Conservation (phyloP, 2,329 filamentous ascomycete species). For the Parafenestella ontariensis region DNA sequence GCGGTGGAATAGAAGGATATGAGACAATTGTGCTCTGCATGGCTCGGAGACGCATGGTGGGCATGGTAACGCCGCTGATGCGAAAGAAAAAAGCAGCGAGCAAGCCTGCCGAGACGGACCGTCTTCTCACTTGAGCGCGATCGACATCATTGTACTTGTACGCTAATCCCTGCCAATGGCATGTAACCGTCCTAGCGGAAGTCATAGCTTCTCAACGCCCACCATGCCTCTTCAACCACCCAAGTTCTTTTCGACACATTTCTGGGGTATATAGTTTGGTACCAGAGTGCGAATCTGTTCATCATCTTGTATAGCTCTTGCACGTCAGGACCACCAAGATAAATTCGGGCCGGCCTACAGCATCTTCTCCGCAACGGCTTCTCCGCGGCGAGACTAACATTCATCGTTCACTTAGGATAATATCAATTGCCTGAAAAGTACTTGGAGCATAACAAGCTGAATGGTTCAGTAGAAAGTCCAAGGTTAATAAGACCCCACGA, state of each 20-base stretch:
- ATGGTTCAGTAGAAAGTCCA: too few relatives aligned
- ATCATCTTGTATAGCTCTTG: background rate
- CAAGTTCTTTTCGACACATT: background rate
- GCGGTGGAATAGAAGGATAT: constrained; percentile 1
- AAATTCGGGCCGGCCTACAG: background rate
- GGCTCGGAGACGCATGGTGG: constrained; percentile 14
- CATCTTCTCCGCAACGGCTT: constrained; percentile 1
- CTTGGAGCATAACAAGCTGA: too few relatives aligned
- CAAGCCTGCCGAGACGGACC: constrained; percentile 27
- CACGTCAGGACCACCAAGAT: background rate
- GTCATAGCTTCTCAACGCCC: background rate
- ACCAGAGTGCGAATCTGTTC: background rate
- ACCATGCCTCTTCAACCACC: background rate
- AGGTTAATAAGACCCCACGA: too few relatives aligned
- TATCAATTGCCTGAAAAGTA: too few relatives aligned
- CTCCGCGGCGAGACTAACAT: too few relatives aligned
- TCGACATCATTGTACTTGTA: constrained; percentile 20
- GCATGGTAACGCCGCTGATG: constrained; percentile 13
- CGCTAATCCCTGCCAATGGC: constrained; percentile 10
- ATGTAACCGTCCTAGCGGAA: constrained; percentile 1
- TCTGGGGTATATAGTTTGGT: background rate
- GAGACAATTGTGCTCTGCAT: constrained; percentile 1
- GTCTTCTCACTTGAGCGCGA: constrained; percentile 20
- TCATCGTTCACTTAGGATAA: constrained; percentile 9
- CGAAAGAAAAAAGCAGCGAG: constrained; percentile 19